Evolutionary conservation across 169 alveolate genomes (phyloP).

Genomic region (Plasmodium reichenowi): DNA sequence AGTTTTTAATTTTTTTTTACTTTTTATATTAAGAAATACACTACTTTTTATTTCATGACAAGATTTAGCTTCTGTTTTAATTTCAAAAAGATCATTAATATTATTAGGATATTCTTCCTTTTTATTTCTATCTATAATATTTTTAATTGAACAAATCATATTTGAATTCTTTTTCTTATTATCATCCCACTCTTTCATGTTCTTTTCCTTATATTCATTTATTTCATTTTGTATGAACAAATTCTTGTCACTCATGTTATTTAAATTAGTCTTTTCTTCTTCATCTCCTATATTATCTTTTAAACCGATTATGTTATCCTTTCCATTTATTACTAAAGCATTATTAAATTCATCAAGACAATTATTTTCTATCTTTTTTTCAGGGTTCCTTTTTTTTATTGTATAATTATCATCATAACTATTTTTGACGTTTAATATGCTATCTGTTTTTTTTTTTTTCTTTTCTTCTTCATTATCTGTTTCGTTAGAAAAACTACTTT

Average conservation of each 20-base stretch:
- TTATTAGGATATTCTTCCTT: neutral
- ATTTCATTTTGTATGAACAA: neutral
- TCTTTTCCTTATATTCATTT: neutral
- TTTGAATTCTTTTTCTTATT: neutral
- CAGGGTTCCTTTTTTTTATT: too few relatives aligned
- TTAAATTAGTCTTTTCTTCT: neutral
- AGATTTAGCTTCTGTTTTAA: conserved; percentile 64
- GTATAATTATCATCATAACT: too few relatives aligned
- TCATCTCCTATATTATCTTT: neutral
- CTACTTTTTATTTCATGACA: conserved; percentile 68
- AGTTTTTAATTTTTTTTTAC: conserved; percentile 50
- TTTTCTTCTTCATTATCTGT: neutral
- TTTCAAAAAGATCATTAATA: conserved; percentile 43
- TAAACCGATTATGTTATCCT: too few relatives aligned
- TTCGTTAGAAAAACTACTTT: too few relatives aligned
- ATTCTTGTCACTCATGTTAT: neutral
- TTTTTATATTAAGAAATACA: conserved; percentile 47
- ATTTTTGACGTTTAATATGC: too few relatives aligned
- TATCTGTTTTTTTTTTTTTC: neutral
- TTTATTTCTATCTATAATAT: neutral
- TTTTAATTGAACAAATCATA: neutral
- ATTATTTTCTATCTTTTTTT: too few relatives aligned
- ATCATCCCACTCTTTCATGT: neutral
- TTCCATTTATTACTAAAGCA: too few relatives aligned
- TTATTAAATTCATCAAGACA: too few relatives aligned